Conservation (phyloP, 192 early-diverging fungal species). For the Allomyces macrogynus region DNA sequence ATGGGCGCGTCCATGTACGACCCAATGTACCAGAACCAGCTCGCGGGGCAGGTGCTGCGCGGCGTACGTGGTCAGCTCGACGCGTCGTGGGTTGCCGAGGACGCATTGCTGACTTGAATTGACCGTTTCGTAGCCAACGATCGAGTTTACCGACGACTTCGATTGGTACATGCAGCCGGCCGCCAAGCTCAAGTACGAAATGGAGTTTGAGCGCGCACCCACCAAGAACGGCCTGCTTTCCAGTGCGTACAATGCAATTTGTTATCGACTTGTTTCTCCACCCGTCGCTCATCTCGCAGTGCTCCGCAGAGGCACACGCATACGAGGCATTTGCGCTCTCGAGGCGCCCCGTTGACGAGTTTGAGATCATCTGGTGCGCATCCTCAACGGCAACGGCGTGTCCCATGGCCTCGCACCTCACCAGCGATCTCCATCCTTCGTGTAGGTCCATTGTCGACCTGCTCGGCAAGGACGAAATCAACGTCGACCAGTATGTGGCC, state of each 20-base stretch:
- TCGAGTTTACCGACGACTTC: slow-evolving; percentile 25
- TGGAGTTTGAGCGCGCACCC: slow-evolving; percentile 15
- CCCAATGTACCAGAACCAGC: not conserved
- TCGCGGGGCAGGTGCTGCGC: not conserved
- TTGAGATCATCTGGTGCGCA: not conserved
- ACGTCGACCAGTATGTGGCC: not conserved
- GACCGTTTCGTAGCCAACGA: slow-evolving; percentile 12
- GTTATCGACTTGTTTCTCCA: too few relatives aligned
- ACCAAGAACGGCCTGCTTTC: not conserved
- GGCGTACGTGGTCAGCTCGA: slow-evolving; percentile 4
- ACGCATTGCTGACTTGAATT: slow-evolving; percentile 8
- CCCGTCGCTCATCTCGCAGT: too few relatives aligned
- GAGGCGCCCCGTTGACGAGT: not conserved
- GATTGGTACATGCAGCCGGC: slow-evolving; percentile 42
- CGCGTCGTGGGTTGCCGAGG: slow-evolving; percentile 7
- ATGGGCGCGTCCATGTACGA: too few relatives aligned
- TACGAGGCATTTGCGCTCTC: not conserved
- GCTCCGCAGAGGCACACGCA: too few relatives aligned
- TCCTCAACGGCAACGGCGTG: too few relatives aligned
- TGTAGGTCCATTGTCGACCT: not conserved
- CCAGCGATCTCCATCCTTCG: too few relatives aligned
- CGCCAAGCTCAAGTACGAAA: slow-evolving; percentile 32
- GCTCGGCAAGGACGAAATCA: not conserved
- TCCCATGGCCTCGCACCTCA: too few relatives aligned
- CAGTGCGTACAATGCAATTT: not conserved